Base-by-base conservation (phyloP, 306 rosid species). In the Hippophae rhamnoides region DNA sequence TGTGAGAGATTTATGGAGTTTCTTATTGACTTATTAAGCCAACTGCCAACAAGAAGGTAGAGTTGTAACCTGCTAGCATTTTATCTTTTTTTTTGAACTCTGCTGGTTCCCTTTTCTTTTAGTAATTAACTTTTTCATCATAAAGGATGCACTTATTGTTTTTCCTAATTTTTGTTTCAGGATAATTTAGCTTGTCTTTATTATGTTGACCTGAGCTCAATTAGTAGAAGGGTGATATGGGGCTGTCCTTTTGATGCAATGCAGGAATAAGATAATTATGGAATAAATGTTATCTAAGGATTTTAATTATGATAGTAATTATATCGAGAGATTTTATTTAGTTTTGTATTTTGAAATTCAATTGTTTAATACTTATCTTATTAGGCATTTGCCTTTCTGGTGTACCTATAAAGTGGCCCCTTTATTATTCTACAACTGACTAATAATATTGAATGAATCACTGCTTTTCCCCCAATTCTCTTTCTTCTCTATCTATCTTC, bases 1-100 rank as follows among this genome's bases (percentile, higher is more conserved):
- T 88, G 99, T 54, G 99, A 92, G 82, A 81, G 99, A 84, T 92
- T 92, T 77, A 86, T 88, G 83, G 99, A 92, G 72, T 88, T 92
- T 86, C 94, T 92, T 42, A 88, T 92, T 80, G 99, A 92, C 70
- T 96, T 92, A 59, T 70, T 92, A 77, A 92, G 99, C 73, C 99
- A 92, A 76, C 85, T 92, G 67, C 95, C 97, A 55, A 92, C 99
- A 9, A 82, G 99, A 73, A 92, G 99, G 99, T 92, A 78, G 61
- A 25, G 46, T 47, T 43, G 47, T 8, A 50, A 47, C 41, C 68
- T 58, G 18, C 42, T 58, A 18, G 12, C 43, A 38, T 7, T 41
- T 25, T 58, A 1, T n/a, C 31, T 56, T 38, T 7, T 47, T 31
- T 31, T 5, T 31, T 31, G 38, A 31, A 31, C 5, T 31, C 38